Evolutionary conservation across 331 rosid species (phyloP).

Genomic region (Spiraea crenata): DNA sequence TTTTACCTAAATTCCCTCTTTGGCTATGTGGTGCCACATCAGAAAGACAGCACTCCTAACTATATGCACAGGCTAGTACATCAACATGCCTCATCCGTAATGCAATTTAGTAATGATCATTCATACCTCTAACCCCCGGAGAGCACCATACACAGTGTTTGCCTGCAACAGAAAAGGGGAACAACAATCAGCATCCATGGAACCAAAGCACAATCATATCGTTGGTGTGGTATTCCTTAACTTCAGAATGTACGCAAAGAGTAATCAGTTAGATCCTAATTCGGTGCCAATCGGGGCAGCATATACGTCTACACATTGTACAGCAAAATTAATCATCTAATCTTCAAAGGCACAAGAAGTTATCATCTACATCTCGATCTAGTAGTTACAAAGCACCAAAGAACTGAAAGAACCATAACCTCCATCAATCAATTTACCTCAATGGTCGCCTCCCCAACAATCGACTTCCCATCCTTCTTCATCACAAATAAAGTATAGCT

Average conservation of each 20-base stretch:
- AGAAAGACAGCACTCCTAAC: not conserved
- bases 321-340: not conserved
- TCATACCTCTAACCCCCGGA: slow-evolving; percentile 91
- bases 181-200: slow-evolving; percentile 26
- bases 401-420: not conserved
- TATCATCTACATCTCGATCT: not conserved
- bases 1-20: no score
- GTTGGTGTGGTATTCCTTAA: not conserved
- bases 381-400: not conserved
- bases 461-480: slow-evolving; percentile 41
- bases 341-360: not conserved
- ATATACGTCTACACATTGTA: not conserved
- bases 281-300: not conserved
- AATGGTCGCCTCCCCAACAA: slow-evolving; percentile 53
- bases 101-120: slow-evolving; percentile 2
- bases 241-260: not conserved
- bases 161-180: slow-evolving; percentile 53
- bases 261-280: not conserved
- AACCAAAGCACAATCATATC: slow-evolving; percentile 3
- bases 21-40: no score
- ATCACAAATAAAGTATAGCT: slow-evolving; percentile 68
- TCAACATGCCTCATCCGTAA: not conserved
- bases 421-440: slow-evolving; percentile 47
- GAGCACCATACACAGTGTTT: slow-evolving; percentile 78
- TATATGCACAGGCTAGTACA: not conserved